phyloP scores from a whole-genome alignment of 345 rosid species.

The Pistacia integerrima region DNA sequence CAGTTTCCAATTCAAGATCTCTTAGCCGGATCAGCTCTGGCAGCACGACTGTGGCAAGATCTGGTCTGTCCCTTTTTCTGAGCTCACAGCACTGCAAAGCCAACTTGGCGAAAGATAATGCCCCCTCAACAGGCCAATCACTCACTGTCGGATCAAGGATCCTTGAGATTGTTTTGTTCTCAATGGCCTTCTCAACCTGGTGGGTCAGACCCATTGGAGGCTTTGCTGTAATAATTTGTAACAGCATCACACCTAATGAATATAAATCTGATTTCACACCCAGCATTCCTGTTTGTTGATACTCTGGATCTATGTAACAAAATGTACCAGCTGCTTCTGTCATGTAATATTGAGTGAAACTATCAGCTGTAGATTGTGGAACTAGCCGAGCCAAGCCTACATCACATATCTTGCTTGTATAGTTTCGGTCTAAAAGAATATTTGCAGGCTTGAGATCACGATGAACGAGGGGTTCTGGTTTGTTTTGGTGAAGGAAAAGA shows the following conservation, averaged over 20 bases:
- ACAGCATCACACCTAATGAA: slow-evolving; percentile 74
- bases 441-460: slow-evolving; percentile 93
- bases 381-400: slow-evolving; percentile 81
- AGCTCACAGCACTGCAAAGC: slow-evolving; percentile 81
- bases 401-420: slow-evolving; percentile 68
- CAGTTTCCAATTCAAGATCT: slow-evolving; percentile 37
- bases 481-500: slow-evolving; percentile 77
- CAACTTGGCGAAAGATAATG: slow-evolving; percentile 58
- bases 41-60: slow-evolving; percentile 56
- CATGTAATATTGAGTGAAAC: slow-evolving; percentile 47
- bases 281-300: slow-evolving; percentile 85
- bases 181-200: slow-evolving; percentile 65
- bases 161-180: slow-evolving; percentile 42
- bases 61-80: slow-evolving; percentile 79
- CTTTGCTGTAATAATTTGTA: slow-evolving; percentile 77
- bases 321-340: slow-evolving; percentile 91
- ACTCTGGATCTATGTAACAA: slow-evolving; percentile 86
- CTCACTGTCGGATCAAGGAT: slow-evolving; percentile 68
- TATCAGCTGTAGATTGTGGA: slow-evolving; percentile 53
- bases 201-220: slow-evolving; percentile 67
- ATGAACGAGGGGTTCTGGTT: slow-evolving; percentile 87
- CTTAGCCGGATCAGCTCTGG: slow-evolving; percentile 65
- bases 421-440: slow-evolving; percentile 65
- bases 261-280: slow-evolving; percentile 84
- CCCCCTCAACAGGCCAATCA: slow-evolving; percentile 76